phyloP scores from a whole-genome alignment of 2,329 filamentous ascomycete species.

The Metarhizium album region DNA sequence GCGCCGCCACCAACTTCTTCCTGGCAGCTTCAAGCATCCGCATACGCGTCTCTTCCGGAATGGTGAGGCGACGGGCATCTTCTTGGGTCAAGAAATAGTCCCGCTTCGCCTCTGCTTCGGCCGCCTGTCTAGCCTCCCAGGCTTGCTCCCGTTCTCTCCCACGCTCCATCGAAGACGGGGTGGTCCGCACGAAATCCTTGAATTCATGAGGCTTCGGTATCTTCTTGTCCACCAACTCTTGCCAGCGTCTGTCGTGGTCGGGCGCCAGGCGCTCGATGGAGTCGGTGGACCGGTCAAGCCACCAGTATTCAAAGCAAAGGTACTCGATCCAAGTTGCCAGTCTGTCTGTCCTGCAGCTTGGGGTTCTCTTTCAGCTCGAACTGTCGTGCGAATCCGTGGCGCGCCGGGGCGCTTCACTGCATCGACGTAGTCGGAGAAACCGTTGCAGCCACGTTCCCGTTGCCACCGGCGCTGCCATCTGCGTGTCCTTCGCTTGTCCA shows the following conservation, averaged over 20 bases:
- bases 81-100: not conserved
- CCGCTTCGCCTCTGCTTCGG: not conserved
- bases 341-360: slow-evolving; percentile 17
- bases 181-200: not conserved
- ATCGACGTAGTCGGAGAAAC: slow-evolving; percentile 15
- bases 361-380: slow-evolving; percentile 19
- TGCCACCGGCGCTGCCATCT: not conserved
- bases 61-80: not conserved
- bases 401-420: too few species aligned
- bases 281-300: slow-evolving; percentile 9
- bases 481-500: not conserved
- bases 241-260: not conserved
- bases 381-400: slow-evolving; percentile 16
- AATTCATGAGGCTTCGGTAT: not conserved
- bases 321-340: slow-evolving; percentile 27
- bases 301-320: slow-evolving; percentile 17
- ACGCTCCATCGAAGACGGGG: not conserved
- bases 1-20: not conserved
- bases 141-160: not conserved
- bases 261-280: not conserved
- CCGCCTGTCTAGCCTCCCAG: not conserved
- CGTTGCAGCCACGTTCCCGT: slow-evolving; percentile 5
- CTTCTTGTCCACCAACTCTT: not conserved
- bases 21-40: not conserved
- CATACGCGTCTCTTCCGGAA: not conserved